These are phyloP conservation scores for Suhomyces terraborum DNA, from an alignment of 1,139 yeast genomes.

Conservation along the genomic window DNA sequence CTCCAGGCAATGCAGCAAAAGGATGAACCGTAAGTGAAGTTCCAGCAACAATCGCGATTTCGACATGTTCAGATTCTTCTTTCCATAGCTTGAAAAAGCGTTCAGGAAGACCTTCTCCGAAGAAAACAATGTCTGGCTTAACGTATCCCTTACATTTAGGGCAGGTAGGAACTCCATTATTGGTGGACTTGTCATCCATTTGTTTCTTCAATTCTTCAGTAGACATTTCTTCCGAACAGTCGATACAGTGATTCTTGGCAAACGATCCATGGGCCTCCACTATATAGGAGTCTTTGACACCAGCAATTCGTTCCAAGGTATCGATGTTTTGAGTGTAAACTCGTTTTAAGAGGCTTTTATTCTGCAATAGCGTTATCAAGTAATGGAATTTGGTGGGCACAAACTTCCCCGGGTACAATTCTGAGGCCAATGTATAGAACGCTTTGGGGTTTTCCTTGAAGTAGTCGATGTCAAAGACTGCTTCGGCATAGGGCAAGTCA, in stretches of 20 bases:
- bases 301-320: constrained; percentile 85
- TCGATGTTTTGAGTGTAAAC: constrained; percentile 93
- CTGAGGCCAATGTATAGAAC: constrained; percentile 80
- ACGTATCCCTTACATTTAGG: constrained; percentile 67
- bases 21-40: constrained; percentile 89
- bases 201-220: constrained; percentile 49
- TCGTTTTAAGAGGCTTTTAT: constrained; percentile 59
- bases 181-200: constrained; percentile 32
- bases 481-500: constrained; percentile 88
- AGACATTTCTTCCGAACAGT: constrained; percentile 61
- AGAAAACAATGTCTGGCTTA: constrained; percentile 91
- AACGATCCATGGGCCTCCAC: constrained; percentile 97
- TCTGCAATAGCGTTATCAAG: constrained; percentile 66
- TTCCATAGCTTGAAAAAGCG: constrained; percentile 71
- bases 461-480: constrained; percentile 88
- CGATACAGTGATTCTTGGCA: constrained; percentile 79
- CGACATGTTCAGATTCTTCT: constrained; percentile 59
- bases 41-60: constrained; percentile 85
- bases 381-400: constrained; percentile 81
- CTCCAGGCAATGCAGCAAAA: constrained; percentile 79
- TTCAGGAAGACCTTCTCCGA: constrained; percentile 82
- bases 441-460: constrained; percentile 76
- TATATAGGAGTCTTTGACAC: constrained; percentile 60
- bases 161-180: constrained; percentile 53
- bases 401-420: constrained; percentile 84